A percentile compares a stretch with the other conserved stretches of the same genome.
Conservation (phyloP, 148 eudicot species). For the Cornus kousa region DNA sequence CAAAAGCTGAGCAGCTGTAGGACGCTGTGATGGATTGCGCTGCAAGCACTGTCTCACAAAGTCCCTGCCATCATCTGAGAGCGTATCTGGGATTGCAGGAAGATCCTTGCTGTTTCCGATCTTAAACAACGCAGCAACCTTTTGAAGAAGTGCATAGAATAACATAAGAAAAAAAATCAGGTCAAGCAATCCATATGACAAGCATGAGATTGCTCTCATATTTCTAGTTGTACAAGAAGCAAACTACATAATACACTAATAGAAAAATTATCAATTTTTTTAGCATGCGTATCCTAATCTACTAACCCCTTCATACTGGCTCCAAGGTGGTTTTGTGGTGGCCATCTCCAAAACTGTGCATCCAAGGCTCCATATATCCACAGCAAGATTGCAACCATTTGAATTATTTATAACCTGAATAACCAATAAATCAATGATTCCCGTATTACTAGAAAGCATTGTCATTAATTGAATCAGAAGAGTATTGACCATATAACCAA, state of each 20-base stretch:
- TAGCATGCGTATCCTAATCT: neutral
- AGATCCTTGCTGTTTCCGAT: slow-evolving; percentile 77
- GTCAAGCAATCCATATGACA: slow-evolving; percentile 1
- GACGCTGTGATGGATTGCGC: slow-evolving; percentile 55
- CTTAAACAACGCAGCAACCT: slow-evolving; percentile 82
- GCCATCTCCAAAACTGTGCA: slow-evolving; percentile 91
- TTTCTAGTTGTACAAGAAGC: neutral
- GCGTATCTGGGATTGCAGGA: slow-evolving; percentile 60
- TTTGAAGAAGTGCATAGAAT: slow-evolving; percentile 1
- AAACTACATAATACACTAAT: neutral
- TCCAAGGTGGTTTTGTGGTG: slow-evolving; percentile 80
- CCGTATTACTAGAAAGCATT: slow-evolving; percentile 4
- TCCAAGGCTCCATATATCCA: slow-evolving; percentile 89
- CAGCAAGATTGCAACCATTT: slow-evolving; percentile 59
- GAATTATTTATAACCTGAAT: slow-evolving; percentile 60
- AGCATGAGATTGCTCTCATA: neutral
- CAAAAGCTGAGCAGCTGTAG: slow-evolving; percentile 56
- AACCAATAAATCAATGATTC: neutral
- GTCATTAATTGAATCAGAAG: neutral
- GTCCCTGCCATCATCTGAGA: slow-evolving; percentile 63
- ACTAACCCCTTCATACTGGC: slow-evolving; percentile 84
- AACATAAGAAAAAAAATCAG: slow-evolving; percentile 1
- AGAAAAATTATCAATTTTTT: neutral
- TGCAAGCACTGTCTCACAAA: slow-evolving; percentile 61
- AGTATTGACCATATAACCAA: neutral